Percentiles rank a stretch among this genome's conserved stretches.
phyloP scores from a whole-genome alignment of 768 basidiomycete genomes.

The Pleurotus citrinopileatus region DNA sequence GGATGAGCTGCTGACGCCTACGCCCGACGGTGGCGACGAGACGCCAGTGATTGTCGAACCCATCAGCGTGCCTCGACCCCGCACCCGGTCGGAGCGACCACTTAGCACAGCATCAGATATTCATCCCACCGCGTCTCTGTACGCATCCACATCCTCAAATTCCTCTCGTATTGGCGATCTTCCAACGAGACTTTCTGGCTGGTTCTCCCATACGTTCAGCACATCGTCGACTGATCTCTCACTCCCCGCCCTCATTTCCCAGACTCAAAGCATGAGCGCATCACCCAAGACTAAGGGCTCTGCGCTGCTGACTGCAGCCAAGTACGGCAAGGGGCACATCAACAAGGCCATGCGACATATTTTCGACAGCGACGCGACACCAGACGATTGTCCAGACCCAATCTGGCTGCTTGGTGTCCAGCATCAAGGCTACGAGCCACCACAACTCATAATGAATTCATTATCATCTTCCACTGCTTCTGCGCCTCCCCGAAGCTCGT shows the following conservation, averaged over 20 bases:
- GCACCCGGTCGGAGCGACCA: conserved; percentile 57
- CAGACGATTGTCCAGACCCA: conserved; percentile 76
- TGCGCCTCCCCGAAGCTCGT: conserved; percentile 8
- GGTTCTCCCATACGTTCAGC: conserved; percentile 79
- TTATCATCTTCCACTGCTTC: conserved; percentile 14
- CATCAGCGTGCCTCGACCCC: conserved; percentile 47
- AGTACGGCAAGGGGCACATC: conserved; percentile 71
- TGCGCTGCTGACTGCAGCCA: conserved; percentile 64
- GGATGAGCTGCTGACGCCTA: conserved; percentile 11
- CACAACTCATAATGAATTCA: conserved; percentile 18
- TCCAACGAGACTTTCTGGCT: conserved; percentile 73
- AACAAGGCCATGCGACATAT: conserved; percentile 87
- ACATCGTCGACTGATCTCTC: conserved; percentile 71
- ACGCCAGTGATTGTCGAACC: conserved; percentile 70
- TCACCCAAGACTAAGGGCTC: conserved; percentile 27
- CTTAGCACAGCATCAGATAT: conserved; percentile 40
- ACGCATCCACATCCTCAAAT: conserved; percentile 45
- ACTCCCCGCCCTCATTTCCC: conserved; percentile 55
- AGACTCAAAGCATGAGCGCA: conserved; percentile 17
- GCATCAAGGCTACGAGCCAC: conserved; percentile 70
- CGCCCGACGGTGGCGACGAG: conserved; percentile 34
- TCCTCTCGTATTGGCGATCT: conserved; percentile 60
- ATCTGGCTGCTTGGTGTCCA: conserved; percentile 90
- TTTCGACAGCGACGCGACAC: conserved; percentile 85
- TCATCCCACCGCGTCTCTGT: conserved; percentile 28